Percentiles rank a stretch among this genome's conserved stretches.
phyloP scores from a whole-genome alignment of 2,329 filamentous ascomycete genomes.

The Botrytis paeoniae region DNA sequence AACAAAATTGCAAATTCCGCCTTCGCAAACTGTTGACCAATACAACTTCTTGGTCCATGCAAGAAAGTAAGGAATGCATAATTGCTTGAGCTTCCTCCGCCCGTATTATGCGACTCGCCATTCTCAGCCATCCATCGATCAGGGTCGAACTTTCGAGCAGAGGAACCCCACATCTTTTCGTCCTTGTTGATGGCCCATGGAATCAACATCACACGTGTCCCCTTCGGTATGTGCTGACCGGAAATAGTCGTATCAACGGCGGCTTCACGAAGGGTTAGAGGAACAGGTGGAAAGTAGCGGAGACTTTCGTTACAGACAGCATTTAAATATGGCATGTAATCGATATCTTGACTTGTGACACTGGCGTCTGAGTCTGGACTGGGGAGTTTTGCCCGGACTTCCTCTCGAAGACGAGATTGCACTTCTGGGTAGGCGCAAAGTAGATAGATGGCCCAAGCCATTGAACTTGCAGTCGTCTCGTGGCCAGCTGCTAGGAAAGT shows the following conservation, averaged over 20 bases:
- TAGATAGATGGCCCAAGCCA: conserved; percentile 73
- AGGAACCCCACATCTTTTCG: conserved; percentile 68
- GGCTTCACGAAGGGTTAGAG: conserved; percentile 66
- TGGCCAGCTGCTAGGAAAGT: conserved; percentile 82
- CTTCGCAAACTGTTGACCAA: conserved; percentile 76
- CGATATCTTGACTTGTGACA: conserved; percentile 57
- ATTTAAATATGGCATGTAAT: conserved; percentile 74
- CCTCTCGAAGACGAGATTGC: conserved; percentile 64
- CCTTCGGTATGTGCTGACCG: conserved; percentile 64
- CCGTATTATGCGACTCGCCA: conserved; percentile 44
- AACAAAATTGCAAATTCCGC: conserved; percentile 83
- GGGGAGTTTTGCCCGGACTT: conserved; percentile 62
- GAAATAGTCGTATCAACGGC: conserved; percentile 62
- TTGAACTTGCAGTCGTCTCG: conserved; percentile 71
- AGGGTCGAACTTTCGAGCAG: conserved; percentile 73
- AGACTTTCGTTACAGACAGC: conserved; percentile 77
- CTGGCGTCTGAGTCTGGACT: conserved; percentile 41
- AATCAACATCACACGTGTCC: conserved; percentile 64
- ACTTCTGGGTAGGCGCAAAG: conserved; percentile 64
- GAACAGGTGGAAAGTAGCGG: conserved; percentile 69
- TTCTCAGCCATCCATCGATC: conserved; percentile 66
- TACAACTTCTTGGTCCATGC: conserved; percentile 82
- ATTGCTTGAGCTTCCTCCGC: conserved; percentile 71
- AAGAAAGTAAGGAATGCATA: conserved; percentile 80
- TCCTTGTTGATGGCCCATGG: conserved; percentile 68